Base-by-base conservation (phyloP, 768 basidiomycete genomes). In the Collybiopsis luxurians region DNA sequence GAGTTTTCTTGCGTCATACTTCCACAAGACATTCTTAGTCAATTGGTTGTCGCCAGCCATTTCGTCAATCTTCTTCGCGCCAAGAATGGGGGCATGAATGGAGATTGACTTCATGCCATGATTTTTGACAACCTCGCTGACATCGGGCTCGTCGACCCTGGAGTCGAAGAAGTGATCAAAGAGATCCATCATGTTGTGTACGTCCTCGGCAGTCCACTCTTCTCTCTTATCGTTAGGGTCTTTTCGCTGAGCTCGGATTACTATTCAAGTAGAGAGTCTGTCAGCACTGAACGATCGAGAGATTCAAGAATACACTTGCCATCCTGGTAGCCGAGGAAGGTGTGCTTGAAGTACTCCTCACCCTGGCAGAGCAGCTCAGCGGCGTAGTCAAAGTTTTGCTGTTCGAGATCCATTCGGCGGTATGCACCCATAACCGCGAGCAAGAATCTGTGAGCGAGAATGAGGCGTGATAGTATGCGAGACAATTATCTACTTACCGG, bases 371-470 rank as follows among this genome's bases (percentile, higher is more conserved):
- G 50, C 36, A 51, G 34, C 50, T 51, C 50, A 36, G 34, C 31
- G 15, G 50, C 50, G 36, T 51, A 51, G 21, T 51, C 50, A n/a
- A 51, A 51, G 50, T 51, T 51, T 21, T 51, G 50, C 19, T 51
- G 50, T n/a, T 51, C 50, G 24, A 51, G 50, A 11, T 51, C 50
- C 50, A 51, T 51, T 36, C 36, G 50, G 11, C 19, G 34, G 50
- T 51, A 51, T 39, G 50, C 50, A 12, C 50, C 50, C 50, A 51
- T 51, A 15, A 51, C 50, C 15, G 50, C 50, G 24, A 51, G 50
- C 24, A 51, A 51, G 36, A 51, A 51, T 51, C 50, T 51, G n/a
- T 27, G 23, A 38, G 36, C 23, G 24, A 23, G 38, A n/a, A n/a
- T n/a, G n/a, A n/a, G n/a, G n/a, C n/a, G n/a, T n/a, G n/a, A n/a